Evolutionary conservation across 2,329 filamentous ascomycete genomes (phyloP).

Genomic region (Calonectria pseudoreteaudii): DNA sequence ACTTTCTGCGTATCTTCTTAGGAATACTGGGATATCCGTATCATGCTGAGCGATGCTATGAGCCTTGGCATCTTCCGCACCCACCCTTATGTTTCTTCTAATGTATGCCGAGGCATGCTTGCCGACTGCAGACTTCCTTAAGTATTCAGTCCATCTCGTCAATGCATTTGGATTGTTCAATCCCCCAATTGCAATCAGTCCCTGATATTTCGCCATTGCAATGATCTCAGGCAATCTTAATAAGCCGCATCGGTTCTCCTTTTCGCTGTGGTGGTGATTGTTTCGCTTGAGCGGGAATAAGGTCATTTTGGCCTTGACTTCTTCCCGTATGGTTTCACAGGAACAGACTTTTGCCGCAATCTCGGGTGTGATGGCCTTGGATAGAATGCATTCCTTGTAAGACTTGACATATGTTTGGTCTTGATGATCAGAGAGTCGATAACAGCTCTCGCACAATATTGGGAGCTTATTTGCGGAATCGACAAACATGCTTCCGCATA

Average conservation of each 20-base stretch:
- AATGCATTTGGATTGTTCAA: neutral
- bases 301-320: neutral
- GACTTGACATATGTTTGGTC: neutral
- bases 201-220: neutral
- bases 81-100: neutral
- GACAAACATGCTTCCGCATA: neutral
- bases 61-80: neutral
- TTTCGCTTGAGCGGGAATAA: neutral
- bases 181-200: neutral
- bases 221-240: neutral
- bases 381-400: neutral
- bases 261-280: neutral
- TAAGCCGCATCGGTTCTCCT: neutral
- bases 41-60: neutral
- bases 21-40: neutral
- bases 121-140: neutral
- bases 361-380: neutral
- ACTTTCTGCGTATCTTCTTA: slow-evolving; percentile 24
- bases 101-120: neutral
- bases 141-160: neutral
- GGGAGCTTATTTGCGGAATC: neutral
- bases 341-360: neutral
- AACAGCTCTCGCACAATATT: neutral
- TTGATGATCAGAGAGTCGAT: neutral
- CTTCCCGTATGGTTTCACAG: neutral